phyloP scores from a whole-genome alignment of 805 yeast genomes.

The Ogataea paraovalis region DNA sequence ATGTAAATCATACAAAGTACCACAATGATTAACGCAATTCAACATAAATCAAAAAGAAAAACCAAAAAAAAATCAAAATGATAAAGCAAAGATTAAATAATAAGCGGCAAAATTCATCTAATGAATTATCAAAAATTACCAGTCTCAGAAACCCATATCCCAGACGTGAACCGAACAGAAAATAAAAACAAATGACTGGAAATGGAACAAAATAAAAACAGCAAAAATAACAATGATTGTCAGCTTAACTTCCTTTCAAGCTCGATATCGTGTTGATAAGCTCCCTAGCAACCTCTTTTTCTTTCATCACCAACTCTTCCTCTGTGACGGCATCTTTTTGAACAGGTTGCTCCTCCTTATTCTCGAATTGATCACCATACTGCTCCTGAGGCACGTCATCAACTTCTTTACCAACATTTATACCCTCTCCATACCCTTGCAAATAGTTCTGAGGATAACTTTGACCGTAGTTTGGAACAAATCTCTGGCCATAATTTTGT shows the following conservation, averaged over 20 bases:
- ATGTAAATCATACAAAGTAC: not conserved
- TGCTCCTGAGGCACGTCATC: not conserved
- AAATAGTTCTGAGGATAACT: too few species aligned
- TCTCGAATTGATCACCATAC: not conserved
- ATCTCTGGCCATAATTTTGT: not conserved
- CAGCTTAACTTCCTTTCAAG: constrained; percentile 10
- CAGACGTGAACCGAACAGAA: too few species aligned
- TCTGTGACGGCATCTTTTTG: not conserved
- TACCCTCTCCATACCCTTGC: too few species aligned
- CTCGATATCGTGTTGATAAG: constrained; percentile 20
- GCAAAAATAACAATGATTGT: too few species aligned
- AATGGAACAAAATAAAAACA: not conserved
- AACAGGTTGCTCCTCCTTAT: not conserved
- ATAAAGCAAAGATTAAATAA: not conserved
- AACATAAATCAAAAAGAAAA: not conserved
- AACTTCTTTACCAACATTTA: not conserved
- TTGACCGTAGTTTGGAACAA: not conserved
- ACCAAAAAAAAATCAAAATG: not conserved
- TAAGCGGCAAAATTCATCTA: not conserved
- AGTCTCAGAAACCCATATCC: too few species aligned
- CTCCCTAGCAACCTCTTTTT: constrained; percentile 27
- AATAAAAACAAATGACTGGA: not conserved
- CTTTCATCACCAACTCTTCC: constrained; percentile 12
- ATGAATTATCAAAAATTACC: not conserved
- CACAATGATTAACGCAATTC: not conserved